Evolutionary conservation across 2,329 filamentous ascomycete genomes (phyloP), one percentile per base, ranked within the genome.

Genomic region (Pseudogymnoascus sp.): DNA sequence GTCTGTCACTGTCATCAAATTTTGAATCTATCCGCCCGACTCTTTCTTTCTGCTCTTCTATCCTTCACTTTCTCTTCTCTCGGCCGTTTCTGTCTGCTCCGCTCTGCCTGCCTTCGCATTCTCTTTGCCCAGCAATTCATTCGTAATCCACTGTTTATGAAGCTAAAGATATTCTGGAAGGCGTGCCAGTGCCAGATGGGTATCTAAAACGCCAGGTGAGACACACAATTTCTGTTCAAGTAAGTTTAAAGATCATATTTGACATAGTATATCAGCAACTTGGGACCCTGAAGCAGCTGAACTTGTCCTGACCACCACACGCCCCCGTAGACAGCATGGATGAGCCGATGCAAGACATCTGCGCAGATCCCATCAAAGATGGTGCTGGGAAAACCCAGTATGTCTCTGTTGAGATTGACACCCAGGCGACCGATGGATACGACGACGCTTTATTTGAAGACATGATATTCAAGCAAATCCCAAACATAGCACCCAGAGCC

Each of bases 331-430:
- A 33, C 10, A 16, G 12, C 10, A 56, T 60, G 59, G 21, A 33
- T 8, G 61, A 66, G n/a, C n/a, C 47, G 5, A 65, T 63, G 37
- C 50, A 63, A 44, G 59, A 65, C 3, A 67, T 60, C 59, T 47
- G 63, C 35, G 21, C 28, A 21, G 10, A 59, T 67, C 66, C 16
- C 5, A 18, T 33, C 16, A 18, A 56, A 18, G 5, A 56, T 18
- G 50, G 65, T 1, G 35, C 69, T 14, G 65, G 53, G 25, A 68
- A 71, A 8, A 66, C 67, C 18, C 70, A 72, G 60, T 69, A 59
- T 42, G 60, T 42, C 21, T 16, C 8, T 12, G 37, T 71, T 5
- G 69, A 71, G 60, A 35, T 60, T 37, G 68, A 69, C 18, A 67
- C 65, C 11, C 68, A 69, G 63, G 65, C 61, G 16, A 65, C 44